Base-by-base conservation (phyloP, 306 rosid species). In the Spatholobus suberectus region DNA sequence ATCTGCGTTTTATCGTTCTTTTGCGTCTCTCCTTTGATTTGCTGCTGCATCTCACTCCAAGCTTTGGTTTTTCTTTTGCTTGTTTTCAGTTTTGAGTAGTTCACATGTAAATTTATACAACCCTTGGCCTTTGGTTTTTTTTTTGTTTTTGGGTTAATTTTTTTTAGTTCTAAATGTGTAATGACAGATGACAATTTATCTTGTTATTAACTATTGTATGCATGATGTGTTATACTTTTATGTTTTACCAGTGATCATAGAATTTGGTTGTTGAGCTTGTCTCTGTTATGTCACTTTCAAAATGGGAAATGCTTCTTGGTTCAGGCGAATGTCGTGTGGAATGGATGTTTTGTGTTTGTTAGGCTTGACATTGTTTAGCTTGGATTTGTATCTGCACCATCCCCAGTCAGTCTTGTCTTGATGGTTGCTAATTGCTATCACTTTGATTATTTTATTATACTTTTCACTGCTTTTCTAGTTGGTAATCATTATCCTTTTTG, bases 1-100 rank as follows among this genome's bases (percentile, higher is more conserved):
- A 46, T 66, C 35, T 20, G 4, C 17, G 8, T 57, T 73, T 32
- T 73, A 35, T 14, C 43, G 59, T 54, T 87, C 9, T 15, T 5
- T 37, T 14, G n/a, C 18, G 46, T 75, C 29, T 59, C 17, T 18
- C 4, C 2, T 61, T 69, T 47, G 40, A 62, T 32, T 35, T 23
- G 43, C 15, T 65, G 52, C 6, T 59, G 35, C 13, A 9, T 38
- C 49, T 58, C 61, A 15, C 10, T 57, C 14, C 47, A 69, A 40
- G n/a, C 15, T 44, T 51, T 69, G 20, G 3, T 88, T 49, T 55
- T 27, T 51, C 47, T 75, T 77, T 63, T 77, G 58, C 21, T 46
- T 74, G 6, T 55, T 52, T 79, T 69, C 70, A 29, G 59, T 14
- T 87, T 84, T 58, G 38, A 71, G 32, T 40, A 20, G 14, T 71